These are phyloP conservation scores for Coemansia sp. DNA, from an alignment of 192 early-diverging fungal species.

Conservation along the genomic window DNA sequence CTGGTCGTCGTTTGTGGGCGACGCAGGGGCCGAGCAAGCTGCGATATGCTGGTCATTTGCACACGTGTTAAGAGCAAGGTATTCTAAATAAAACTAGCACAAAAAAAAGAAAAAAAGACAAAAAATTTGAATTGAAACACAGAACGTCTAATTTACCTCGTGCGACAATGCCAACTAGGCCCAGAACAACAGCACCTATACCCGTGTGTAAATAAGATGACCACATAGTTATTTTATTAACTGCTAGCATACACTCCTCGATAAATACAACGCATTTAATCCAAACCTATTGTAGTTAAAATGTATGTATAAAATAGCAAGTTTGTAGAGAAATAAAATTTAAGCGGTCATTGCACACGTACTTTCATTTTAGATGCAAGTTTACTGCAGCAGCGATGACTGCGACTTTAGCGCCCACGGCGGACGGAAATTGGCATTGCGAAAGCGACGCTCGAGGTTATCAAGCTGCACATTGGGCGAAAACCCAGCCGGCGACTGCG, in stretches of 20 bases:
- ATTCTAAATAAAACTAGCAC: too few species aligned
- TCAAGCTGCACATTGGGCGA: constrained; percentile 43
- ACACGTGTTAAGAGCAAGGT: too few species aligned
- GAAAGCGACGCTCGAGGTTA: constrained; percentile 48
- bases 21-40: background rate
- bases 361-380: constrained; percentile 1
- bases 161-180: too few species aligned
- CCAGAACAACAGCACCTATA: too few species aligned
- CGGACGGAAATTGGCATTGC: constrained; percentile 53
- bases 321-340: background rate
- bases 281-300: too few species aligned
- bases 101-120: too few species aligned
- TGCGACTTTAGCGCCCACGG: constrained; percentile 51
- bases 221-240: too few species aligned
- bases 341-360: background rate
- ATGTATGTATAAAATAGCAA: constrained; percentile 1
- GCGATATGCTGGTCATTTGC: background rate
- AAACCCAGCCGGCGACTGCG: constrained; percentile 13
- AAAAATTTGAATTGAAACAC: too few species aligned
- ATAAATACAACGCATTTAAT: too few species aligned
- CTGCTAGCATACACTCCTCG: too few species aligned
- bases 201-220: too few species aligned
- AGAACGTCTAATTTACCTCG: too few species aligned
- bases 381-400: constrained; percentile 23
- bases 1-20: background rate